These are phyloP conservation scores for Erigeron philadelphicus DNA, from an alignment of 140 eudicot species.

Conservation along the genomic window DNA sequence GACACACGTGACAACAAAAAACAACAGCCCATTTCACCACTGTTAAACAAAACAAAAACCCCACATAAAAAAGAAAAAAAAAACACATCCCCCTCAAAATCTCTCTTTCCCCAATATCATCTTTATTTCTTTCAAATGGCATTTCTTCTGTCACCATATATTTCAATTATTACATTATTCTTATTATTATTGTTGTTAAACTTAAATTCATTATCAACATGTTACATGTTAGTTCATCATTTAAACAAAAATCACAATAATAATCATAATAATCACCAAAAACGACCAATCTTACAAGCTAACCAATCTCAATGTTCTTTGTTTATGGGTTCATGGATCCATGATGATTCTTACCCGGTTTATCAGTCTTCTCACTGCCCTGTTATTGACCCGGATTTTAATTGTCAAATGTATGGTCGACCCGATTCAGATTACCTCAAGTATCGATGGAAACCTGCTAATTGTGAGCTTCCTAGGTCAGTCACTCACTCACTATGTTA, in stretches of 20 bases:
- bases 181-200: slow-evolving; percentile 23
- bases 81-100: slow-evolving; percentile 7
- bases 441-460: slow-evolving; percentile 60
- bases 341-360: slow-evolving; percentile 51
- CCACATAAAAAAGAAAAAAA: slow-evolving; percentile 37
- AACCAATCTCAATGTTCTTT: slow-evolving; percentile 47
- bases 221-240: slow-evolving; percentile 42
- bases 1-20: slow-evolving; percentile 38
- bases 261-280: slow-evolving; percentile 34
- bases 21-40: slow-evolving; percentile 16
- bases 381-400: slow-evolving; percentile 51
- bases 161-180: neutral
- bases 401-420: slow-evolving; percentile 62
- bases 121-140: slow-evolving; percentile 27
- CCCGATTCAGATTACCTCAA: slow-evolving; percentile 73
- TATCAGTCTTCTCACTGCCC: slow-evolving; percentile 52
- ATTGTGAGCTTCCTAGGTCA: slow-evolving; percentile 62
- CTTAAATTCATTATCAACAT: slow-evolving; percentile 18
- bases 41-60: slow-evolving; percentile 32
- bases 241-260: slow-evolving; percentile 32
- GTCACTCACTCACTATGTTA: neutral
- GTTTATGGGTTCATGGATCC: slow-evolving; percentile 60
- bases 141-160: neutral
- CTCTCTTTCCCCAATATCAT: slow-evolving; percentile 3
- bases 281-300: slow-evolving; percentile 20